Conservation (phyloP, 2,329 filamentous ascomycete genomes). For the Canariomyces notabilis region DNA sequence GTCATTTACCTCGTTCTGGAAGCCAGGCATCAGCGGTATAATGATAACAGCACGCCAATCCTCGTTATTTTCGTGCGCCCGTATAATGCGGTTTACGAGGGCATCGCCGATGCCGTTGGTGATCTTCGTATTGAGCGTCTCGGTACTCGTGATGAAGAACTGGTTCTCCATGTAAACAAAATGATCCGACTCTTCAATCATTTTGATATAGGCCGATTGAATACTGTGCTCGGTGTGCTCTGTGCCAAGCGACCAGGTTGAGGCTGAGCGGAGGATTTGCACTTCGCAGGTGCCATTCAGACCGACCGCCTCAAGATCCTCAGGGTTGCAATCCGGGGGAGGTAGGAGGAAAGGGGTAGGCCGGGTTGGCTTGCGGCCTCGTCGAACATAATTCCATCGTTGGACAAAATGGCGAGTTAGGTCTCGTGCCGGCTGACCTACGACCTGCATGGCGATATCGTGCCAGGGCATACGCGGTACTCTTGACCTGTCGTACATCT, state of each 20-base stretch:
- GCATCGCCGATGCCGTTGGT: slow-evolving; percentile 93
- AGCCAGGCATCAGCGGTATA: slow-evolving; percentile 96
- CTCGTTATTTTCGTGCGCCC: slow-evolving; percentile 76
- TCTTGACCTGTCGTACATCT: slow-evolving; percentile 93
- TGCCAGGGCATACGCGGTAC: slow-evolving; percentile 98
- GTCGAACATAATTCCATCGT: slow-evolving; percentile 93
- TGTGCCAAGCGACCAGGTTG: slow-evolving; percentile 86
- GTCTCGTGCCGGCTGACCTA: slow-evolving; percentile 91
- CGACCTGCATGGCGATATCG: slow-evolving; percentile 95
- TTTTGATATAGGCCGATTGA: slow-evolving; percentile 88
- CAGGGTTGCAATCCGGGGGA: slow-evolving; percentile 82
- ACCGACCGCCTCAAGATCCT: slow-evolving; percentile 81
- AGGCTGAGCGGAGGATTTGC: slow-evolving; percentile 87
- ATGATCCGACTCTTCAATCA: slow-evolving; percentile 92
- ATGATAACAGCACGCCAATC: slow-evolving; percentile 87
- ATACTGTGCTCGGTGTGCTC: slow-evolving; percentile 89
- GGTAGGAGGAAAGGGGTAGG: slow-evolving; percentile 91
- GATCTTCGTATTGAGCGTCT: slow-evolving; percentile 81
- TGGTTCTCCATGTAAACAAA: slow-evolving; percentile 99
- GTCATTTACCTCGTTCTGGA: slow-evolving; percentile 92
- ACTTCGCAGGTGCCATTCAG: slow-evolving; percentile 93
- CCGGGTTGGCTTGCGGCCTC: slow-evolving; percentile 86
- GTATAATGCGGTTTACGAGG: slow-evolving; percentile 83
- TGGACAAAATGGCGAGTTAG: slow-evolving; percentile 95
- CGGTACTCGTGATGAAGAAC: slow-evolving; percentile 92